A percentile compares a stretch with the other conserved stretches of the same genome.
Conservation (phyloP, 768 basidiomycete species). For the Lactarius pseudohatsudake region DNA sequence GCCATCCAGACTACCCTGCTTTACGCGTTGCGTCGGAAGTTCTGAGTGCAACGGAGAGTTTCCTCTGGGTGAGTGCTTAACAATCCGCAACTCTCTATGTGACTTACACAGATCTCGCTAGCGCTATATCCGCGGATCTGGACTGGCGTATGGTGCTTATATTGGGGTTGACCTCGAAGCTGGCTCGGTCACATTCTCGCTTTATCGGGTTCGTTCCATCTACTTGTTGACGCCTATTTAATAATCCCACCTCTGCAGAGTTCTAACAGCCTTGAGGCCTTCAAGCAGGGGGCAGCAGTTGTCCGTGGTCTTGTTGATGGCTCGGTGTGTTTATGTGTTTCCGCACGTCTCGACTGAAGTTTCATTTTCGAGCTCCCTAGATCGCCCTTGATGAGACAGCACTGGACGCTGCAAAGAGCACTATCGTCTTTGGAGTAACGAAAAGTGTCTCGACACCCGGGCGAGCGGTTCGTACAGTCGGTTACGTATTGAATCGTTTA, state of each 20-base stretch:
- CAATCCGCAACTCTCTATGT: background rate
- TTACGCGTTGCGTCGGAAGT: constrained; percentile 82
- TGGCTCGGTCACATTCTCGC: constrained; percentile 69
- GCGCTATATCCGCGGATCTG: constrained; percentile 91
- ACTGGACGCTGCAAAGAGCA: constrained; percentile 89
- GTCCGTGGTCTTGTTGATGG: constrained; percentile 80
- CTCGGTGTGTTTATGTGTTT: constrained; percentile 59
- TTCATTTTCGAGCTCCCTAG: constrained; percentile 41
- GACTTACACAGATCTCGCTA: constrained; percentile 34
- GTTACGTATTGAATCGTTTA: background rate
- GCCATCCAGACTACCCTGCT: constrained; percentile 83
- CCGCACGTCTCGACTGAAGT: background rate
- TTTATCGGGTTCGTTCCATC: constrained; percentile 65
- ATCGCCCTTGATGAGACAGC: constrained; percentile 76
- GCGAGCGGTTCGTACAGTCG: constrained; percentile 65
- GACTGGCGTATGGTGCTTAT: constrained; percentile 91
- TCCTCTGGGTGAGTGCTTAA: constrained; percentile 70
- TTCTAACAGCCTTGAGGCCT: constrained; percentile 77
- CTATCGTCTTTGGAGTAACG: constrained; percentile 82
- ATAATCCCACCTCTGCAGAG: constrained; percentile 48
- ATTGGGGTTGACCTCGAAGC: constrained; percentile 73
- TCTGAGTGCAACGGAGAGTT: constrained; percentile 91
- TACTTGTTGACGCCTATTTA: background rate
- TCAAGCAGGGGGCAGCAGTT: constrained; percentile 74
- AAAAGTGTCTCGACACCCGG: constrained; percentile 79